These are phyloP conservation scores for Protomyces inouyei DNA, from an alignment of 1,139 yeast species.

Conservation along the genomic window DNA sequence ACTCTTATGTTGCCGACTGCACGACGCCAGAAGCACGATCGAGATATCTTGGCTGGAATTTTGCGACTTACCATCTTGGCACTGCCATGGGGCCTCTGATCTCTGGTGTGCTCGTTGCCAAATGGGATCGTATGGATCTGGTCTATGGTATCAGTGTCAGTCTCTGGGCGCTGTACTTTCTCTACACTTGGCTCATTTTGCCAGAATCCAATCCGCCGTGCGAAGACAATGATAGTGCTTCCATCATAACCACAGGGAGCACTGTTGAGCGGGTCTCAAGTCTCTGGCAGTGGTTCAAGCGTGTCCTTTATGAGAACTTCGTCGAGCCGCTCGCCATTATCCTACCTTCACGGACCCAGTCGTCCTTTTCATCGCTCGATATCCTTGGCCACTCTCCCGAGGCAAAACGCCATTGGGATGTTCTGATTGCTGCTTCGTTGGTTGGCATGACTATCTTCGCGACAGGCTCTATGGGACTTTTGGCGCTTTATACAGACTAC, in stretches of 20 bases:
- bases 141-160: conserved; percentile 22
- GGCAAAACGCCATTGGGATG: conserved; percentile 28
- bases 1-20: conserved; percentile 28
- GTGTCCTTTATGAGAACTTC: conserved; percentile 5
- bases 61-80: conserved; percentile 28
- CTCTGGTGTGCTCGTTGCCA: conserved; percentile 23
- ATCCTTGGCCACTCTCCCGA: conserved; percentile 21
- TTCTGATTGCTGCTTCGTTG: conserved; percentile 19
- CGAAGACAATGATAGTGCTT: background rate
- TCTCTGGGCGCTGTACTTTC: conserved; percentile 26
- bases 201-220: conserved; percentile 24
- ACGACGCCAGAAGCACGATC: conserved; percentile 23
- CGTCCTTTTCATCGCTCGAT: conserved; percentile 6
- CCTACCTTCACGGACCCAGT: conserved; percentile 21
- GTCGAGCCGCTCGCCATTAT: conserved; percentile 21
- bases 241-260: conserved; percentile 2
- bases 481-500: conserved; percentile 27
- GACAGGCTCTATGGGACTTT: conserved; percentile 27
- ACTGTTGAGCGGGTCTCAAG: conserved; percentile 5
- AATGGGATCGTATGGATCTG: conserved; percentile 22
- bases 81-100: conserved; percentile 27
- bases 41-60: conserved; percentile 27
- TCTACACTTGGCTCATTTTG: conserved; percentile 23
- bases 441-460: conserved; percentile 23
- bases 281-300: conserved; percentile 6